Base-by-base conservation (phyloP, 2,329 filamentous ascomycete species). In the Xylariales sp. region DNA sequence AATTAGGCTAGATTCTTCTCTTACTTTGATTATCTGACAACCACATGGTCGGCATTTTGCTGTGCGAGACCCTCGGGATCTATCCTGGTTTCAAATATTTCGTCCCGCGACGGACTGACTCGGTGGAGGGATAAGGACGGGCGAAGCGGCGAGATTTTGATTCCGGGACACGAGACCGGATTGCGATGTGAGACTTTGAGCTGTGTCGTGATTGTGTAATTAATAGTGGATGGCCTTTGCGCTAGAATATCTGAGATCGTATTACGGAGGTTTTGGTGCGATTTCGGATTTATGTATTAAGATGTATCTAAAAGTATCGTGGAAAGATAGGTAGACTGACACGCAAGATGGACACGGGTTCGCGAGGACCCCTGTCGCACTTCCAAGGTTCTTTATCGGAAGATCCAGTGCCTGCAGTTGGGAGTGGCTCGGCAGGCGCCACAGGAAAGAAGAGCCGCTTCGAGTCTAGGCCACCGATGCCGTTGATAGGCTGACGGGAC, bases 21-120 rank as follows among this genome's bases (percentile, higher is more conserved):
- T 78, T 87, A 97, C 95, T 98, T 82, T 98, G 95, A 79, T 92
- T 89, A 83, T 98, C 95, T 76, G 94, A 93, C 78, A 98, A 87
- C 95, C 95, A 98, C 92, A 97, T 97, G 69, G 93, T 91, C 78
- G 91, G 92, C 92, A 94, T 93, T 61, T 80, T 87, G 48, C 10
- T 54, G 16, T 64, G 14, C 16, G 45, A 43, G 18, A 36, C 53
- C 49, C 49, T 56, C 12, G 36, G 77, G 70, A 83, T 48, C 23
- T 61, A 36, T 63, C 5, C 63, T 36, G 45, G 34, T 32, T 53
- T 59, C 32, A 58, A 39, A 23, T 39, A 57, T 53, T 53, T 65
- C 45, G 61, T 65, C 45, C 28, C 32, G 50, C 49, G 54, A 46
- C 14, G 36, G 45, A 50, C 46, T 56, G 45, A 50, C 46, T 56